Percentiles rank a stretch among this genome's conserved stretches.
Evolutionary conservation across 2,329 filamentous ascomycete genomes (phyloP).

Genomic region (Pestalotiopsis fici): DNA sequence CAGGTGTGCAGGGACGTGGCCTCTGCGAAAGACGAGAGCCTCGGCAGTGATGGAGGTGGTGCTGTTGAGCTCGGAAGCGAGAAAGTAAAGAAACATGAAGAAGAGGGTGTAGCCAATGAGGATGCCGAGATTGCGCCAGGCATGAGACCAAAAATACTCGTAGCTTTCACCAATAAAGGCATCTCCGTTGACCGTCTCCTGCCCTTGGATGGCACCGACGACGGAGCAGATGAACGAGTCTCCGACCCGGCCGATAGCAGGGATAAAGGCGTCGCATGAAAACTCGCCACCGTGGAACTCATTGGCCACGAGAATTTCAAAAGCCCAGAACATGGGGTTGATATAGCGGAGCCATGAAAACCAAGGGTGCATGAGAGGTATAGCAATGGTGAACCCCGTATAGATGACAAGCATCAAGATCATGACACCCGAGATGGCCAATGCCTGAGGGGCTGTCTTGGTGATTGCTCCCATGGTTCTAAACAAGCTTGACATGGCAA

Average conservation of each 20-base stretch:
- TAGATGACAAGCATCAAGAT: slow-evolving; percentile 62
- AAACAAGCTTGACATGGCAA: slow-evolving; percentile 78
- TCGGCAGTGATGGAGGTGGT: slow-evolving; percentile 65
- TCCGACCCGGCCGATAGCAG: slow-evolving; percentile 40
- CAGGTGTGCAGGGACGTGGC: slow-evolving; percentile 48
- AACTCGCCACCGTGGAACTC: slow-evolving; percentile 65
- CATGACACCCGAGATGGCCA: slow-evolving; percentile 53
- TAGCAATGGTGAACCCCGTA: slow-evolving; percentile 57
- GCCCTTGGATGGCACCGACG: slow-evolving; percentile 56
- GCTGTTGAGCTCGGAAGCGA: slow-evolving; percentile 66
- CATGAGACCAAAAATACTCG: slow-evolving; percentile 55
- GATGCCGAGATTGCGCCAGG: slow-evolving; percentile 65
- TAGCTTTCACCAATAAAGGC: slow-evolving; percentile 59
- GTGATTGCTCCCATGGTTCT: slow-evolving; percentile 72
- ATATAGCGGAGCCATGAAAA: slow-evolving; percentile 76
- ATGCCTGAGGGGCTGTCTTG: slow-evolving; percentile 61
- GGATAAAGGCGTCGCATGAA: slow-evolving; percentile 53
- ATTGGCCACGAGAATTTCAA: slow-evolving; percentile 72
- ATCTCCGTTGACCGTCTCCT: slow-evolving; percentile 58
- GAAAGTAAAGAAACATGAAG: slow-evolving; percentile 65
- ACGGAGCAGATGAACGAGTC: slow-evolving; percentile 54
- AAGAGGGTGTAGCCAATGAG: slow-evolving; percentile 52
- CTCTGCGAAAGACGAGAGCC: slow-evolving; percentile 66
- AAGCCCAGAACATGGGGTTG: slow-evolving; percentile 73
- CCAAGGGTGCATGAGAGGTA: slow-evolving; percentile 68